Evolutionary conservation across 441 rosid species (phyloP), one percentile per base, ranked within the genome.

Genomic region (Populus hybrid): DNA sequence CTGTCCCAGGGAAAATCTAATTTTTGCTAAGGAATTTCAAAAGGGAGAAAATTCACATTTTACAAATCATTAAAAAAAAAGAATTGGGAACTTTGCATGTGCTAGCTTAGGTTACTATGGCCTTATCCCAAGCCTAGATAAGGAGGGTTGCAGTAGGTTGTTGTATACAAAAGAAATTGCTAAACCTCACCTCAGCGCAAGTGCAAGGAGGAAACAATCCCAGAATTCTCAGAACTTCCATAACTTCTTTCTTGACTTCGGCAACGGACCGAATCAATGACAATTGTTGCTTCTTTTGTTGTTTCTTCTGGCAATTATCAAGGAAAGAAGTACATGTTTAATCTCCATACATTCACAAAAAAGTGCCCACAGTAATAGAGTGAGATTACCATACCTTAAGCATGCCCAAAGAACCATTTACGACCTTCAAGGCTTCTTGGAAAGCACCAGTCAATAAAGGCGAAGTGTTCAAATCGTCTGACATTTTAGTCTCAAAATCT

Each of bases 401-500:
- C 75, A 80, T 74, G 77, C 81, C 82, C 70, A 89, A 77, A 16
- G 89, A 84, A 81, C 84, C 83, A 76, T 95, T 95, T 80, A 93
- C 82, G 68, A 88, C 87, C 83, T 89, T 93, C 90, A 95, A 69
- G 18, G 90, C 93, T 30, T 95, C 98, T 77, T 86, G 93, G 80
- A 92, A 92, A 73, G 91, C 90, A 75, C 95, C 97, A 4, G 90
- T 93, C 70, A 93, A 87, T 65, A 93, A 79, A 70, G 84, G 93
- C 21, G 97, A 85, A 9, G 98, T 92, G 83, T 85, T 88, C 84
- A 95, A 83, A 85, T 95, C 97, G 82, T 95, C 97, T 11, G 87
- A 83, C 94, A 95, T 87, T 84, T 90, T 95, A 66, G 83, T 77
- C 46, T 90, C 85, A 79, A 95, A 92, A 69, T 92, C 97, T 77